Conservation (phyloP, 805 yeast genomes). For the Zygosaccharomyces kombuchaensis region DNA sequence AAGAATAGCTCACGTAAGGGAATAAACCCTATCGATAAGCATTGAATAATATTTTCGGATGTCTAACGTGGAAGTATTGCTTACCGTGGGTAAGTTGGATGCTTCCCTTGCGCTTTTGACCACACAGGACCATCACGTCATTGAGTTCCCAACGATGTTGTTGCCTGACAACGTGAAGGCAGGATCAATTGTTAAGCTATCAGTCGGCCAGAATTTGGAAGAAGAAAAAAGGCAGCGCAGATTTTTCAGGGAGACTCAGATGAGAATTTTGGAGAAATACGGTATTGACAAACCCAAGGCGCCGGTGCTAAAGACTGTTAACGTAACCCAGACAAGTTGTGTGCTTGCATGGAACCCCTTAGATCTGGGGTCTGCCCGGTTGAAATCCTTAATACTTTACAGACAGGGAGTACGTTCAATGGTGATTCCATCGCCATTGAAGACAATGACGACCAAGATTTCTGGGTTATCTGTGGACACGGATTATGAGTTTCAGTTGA, state of each 20-base stretch:
- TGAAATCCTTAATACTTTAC: constrained; percentile 71
- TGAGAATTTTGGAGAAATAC: constrained; percentile 63
- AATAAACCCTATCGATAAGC: neutral
- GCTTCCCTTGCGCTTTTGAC: constrained; percentile 88
- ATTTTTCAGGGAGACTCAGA: constrained; percentile 63
- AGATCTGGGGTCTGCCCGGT: constrained; percentile 73
- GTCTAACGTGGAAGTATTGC: constrained; percentile 68
- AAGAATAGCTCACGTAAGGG: neutral
- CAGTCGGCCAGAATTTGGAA: constrained; percentile 70
- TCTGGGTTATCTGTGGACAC: constrained; percentile 90
- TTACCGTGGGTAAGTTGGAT: constrained; percentile 93
- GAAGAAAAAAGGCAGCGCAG: constrained; percentile 58
- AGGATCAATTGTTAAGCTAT: constrained; percentile 84
- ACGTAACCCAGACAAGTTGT: constrained; percentile 90
- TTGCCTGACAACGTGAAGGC: constrained; percentile 87
- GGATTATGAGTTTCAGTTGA: constrained; percentile 70
- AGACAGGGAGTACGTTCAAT: constrained; percentile 57
- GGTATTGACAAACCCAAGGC: constrained; percentile 67
- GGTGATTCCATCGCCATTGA: constrained; percentile 81
- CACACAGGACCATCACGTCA: constrained; percentile 87
- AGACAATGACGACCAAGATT: constrained; percentile 75
- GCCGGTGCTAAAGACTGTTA: constrained; percentile 66
- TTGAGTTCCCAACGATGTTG: constrained; percentile 93
- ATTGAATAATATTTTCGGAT: constrained; percentile 7
- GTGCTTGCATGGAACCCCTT: constrained; percentile 92